phyloP scores from a whole-genome alignment of 2,329 filamentous ascomycete species.

The Dactylellina drechsleri region DNA sequence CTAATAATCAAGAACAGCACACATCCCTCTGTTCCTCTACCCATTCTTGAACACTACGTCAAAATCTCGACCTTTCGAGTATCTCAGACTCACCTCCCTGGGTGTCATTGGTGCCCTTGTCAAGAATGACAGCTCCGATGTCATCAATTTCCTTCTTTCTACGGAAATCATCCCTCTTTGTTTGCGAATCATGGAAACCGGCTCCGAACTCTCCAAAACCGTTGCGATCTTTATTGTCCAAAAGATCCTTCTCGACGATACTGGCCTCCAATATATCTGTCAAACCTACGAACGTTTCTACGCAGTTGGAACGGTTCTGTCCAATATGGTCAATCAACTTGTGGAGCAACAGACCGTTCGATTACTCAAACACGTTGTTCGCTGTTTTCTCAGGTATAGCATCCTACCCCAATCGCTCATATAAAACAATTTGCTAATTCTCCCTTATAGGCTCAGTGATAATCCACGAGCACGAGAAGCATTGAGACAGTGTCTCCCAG shows the following conservation, averaged over 20 bases:
- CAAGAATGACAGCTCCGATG: constrained; percentile 98
- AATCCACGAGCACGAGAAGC: constrained; percentile 96
- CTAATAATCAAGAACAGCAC: constrained; percentile 69
- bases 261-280: constrained; percentile 96
- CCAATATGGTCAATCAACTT: constrained; percentile 98
- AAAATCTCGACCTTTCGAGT: constrained; percentile 97
- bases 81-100: constrained; percentile 91
- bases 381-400: constrained; percentile 87
- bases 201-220: constrained; percentile 97
- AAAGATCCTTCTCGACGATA: constrained; percentile 96
- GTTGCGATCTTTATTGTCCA: constrained; percentile 99
- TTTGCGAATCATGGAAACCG: constrained; percentile 98
- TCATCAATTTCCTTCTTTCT: constrained; percentile 98
- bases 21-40: constrained; percentile 97
- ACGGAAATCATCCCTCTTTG: constrained; percentile 99
- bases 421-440: constrained; percentile 46
- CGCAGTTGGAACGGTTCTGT: constrained; percentile 93
- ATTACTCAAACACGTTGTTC: constrained; percentile 94
- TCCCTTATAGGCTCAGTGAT: constrained; percentile 79
- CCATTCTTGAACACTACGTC: constrained; percentile 99
- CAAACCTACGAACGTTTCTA: constrained; percentile 99
- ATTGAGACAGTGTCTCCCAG: constrained; percentile 91
- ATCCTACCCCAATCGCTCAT: constrained; percentile 1
- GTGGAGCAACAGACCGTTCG: constrained; percentile 97
- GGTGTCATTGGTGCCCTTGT: constrained; percentile 96